Evolutionary conservation across 208 protist species (phyloP), one percentile per base, ranked within the genome.

Genomic region (Acanthamoeba quina): DNA sequence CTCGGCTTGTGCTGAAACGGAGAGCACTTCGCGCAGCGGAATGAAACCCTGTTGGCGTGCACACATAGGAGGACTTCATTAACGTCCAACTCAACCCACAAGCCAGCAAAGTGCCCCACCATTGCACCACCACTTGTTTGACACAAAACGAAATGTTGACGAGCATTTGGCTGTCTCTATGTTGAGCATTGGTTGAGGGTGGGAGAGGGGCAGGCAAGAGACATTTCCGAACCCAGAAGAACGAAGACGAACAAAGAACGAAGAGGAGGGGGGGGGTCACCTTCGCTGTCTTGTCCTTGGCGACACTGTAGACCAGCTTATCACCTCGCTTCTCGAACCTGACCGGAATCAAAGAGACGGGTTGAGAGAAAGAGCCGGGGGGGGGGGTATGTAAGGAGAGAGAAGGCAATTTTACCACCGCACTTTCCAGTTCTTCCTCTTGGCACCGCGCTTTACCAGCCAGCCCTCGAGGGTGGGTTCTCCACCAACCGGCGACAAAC

Each of bases 381-480:
- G 29, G 37, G 76, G 37, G 44, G 10, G 17, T 37, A 85, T 1
- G 10, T 6, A 24, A 85, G 9, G 47, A 5, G 10, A 29, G 24
- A 85, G 9, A 24, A 56, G 10, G 7, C 37, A 34, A 34, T 34
- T 3, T 9, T 85, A 85, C 76, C 76, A 85, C 31, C 76, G 17
- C 19, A 85, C 29, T 49, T 56, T 85, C 76, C 76, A 85, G 76
- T 56, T 85, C 76, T 85, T 85, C 17, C 76, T 21, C 24, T 85
- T 85, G 31, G 76, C 76, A 13, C 76, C 76, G 4, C 47, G 76
- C 37, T 85, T 85, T 31, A 58, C 26, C 0, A 85, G 47, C 76
- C 76, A 85, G 10, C 76, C 76, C n/a, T 85, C 44, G 26, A 85
- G 76, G 54, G 0, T n/a, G 37, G 76, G 44, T 24, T 52, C 76